phyloP scores from a whole-genome alignment of 768 basidiomycete genomes.

The Suillus alpinus region DNA sequence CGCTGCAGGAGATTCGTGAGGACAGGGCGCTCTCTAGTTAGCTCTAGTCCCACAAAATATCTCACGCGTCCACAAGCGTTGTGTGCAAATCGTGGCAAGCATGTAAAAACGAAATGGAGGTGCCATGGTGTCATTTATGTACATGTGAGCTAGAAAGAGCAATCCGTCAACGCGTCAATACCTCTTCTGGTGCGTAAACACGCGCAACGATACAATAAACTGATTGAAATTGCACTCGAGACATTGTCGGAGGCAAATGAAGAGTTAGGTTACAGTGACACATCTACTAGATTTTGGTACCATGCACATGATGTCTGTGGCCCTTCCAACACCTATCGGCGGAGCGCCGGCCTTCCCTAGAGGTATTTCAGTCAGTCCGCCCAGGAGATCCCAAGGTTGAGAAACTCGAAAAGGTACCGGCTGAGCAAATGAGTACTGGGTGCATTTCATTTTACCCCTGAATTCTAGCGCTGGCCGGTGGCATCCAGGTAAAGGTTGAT shows the following conservation, averaged over 20 bases:
- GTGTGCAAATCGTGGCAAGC: neutral
- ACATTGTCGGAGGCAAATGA: neutral
- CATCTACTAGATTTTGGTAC: neutral
- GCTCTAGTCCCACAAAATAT: neutral
- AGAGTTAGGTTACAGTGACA: neutral
- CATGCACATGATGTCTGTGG: neutral
- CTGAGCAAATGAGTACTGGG: too few relatives aligned
- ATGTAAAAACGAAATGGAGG: neutral
- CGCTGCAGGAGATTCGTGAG: neutral
- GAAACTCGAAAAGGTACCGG: too few relatives aligned
- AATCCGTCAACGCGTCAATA: neutral
- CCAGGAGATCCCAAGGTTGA: too few relatives aligned
- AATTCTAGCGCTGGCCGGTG: too few relatives aligned
- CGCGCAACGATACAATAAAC: neutral
- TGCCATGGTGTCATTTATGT: neutral
- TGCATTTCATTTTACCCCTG: too few relatives aligned
- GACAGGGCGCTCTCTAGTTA: neutral
- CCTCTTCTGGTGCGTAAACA: neutral
- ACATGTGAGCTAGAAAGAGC: neutral
- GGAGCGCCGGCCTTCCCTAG: too few relatives aligned
- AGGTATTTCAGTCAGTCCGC: too few relatives aligned
- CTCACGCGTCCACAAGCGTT: neutral
- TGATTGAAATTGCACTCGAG: neutral
- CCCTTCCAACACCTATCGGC: too few relatives aligned
- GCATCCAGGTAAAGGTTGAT: too few relatives aligned